Evolutionary conservation across 306 rosid species (phyloP), one percentile per base, ranked within the genome.

Genomic region (Pyrus communis): DNA sequence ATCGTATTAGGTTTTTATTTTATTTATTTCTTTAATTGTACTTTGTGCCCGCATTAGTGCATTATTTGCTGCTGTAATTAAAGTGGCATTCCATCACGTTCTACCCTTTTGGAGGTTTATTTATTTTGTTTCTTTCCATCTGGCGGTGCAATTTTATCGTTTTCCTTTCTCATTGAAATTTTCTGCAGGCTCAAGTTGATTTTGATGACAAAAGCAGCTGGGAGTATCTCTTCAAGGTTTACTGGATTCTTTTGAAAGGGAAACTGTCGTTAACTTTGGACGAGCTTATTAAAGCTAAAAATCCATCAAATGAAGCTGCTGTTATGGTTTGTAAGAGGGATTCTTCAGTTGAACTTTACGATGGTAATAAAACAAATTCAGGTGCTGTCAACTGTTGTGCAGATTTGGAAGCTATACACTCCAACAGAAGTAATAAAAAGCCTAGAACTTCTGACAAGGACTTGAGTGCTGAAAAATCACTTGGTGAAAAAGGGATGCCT

Each of bases 171-270:
- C 45, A 74, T 51, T 58, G 23, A 42, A 82, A 57, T 51, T 43
- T 19, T 85, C 57, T 75, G 78, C 87, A 87, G 89, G 82, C 78
- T 68, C 85, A 83, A 78, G 99, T 93, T 82, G 98, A 96, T 89
- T 96, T 96, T 83, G 99, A 96, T 80, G 99, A 96, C 88, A 88
- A 81, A 82, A 88, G 83, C 86, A 96, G 98, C 80, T 96, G 98
- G 98, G 99, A 96, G 89, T 96, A 96, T 89, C 99, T 96, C 77
- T 96, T 96, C 88, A 96, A 96, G 89, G 86, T 93, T 77, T 96
- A 96, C 77, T 96, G 99, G 99, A 59, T 82, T 52, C 83, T 81
- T 77, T 83, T 96, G 86, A 93, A 96, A 78, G 88, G 71, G 76
- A 88, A 89, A 77, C 73, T 92, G 4, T 93, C 97, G 31, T 89